Base-by-base conservation (phyloP, 2,329 filamentous ascomycete genomes). In the Fusarium tjaetaba region DNA sequence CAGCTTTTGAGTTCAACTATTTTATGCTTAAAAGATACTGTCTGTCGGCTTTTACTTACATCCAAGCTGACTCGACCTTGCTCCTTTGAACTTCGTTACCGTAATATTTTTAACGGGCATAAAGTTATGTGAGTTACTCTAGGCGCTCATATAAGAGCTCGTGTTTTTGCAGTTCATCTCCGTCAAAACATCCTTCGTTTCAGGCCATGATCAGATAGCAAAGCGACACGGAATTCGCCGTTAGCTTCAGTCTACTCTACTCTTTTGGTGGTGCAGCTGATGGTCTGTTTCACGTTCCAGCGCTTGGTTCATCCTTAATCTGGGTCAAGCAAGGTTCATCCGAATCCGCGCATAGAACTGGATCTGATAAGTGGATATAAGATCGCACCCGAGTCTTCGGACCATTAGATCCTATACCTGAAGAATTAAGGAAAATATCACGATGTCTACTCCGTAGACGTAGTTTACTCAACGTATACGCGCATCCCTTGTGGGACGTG, bases 221-320 rank as follows among this genome's bases (percentile, higher is more conserved):
- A 48, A 49, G 41, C 22, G 10, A 6, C 3, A 10, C 22, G 32
- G 53, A 65, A 69, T 7, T 4, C 7, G 8, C 42, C 28, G 15
- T 30, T 38, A 43, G 45, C 55, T 28, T 20, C 10, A 22, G 5
- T 32, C 15, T 32, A 8, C 28, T 56, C 7, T 51, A 3, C 22
- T 56, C 34, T 60, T 60, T 46, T 42, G n/a, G 14, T 48, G 38
- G 43, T 60, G 48, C 5, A 49, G 48, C 22, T 28, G 0, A 14
- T n/a, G 3, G 51, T 26, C 5, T 30, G 51, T 55, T 55, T 55
- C 51, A 41, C 4, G 24, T 55, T 55, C 18, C 15, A 55, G 24
- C 20, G 34, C 51, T 41, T 41, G 51, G 24, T 3, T 41, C 34
- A 24, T 48, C 65, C 65, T 70, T 70, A 58, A 64, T 64, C 30